Conservation (phyloP, 2,329 filamentous ascomycete genomes). For the Anthostomella pinea region DNA sequence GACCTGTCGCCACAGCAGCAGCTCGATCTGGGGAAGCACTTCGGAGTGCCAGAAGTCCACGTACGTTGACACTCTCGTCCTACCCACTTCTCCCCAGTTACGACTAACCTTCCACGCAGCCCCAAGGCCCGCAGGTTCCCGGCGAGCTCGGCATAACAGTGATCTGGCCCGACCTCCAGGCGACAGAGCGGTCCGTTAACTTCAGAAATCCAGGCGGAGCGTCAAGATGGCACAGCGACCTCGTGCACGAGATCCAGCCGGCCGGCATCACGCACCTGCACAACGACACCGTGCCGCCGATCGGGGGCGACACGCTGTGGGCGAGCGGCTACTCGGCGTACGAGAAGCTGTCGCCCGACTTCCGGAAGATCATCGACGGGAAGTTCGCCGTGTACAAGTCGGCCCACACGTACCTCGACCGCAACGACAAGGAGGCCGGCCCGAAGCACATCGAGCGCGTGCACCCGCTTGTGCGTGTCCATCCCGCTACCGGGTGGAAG, state of each 20-base stretch:
- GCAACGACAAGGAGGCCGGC: constrained; percentile 56
- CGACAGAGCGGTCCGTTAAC: constrained; percentile 56
- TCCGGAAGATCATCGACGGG: constrained; percentile 69
- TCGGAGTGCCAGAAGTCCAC: constrained; percentile 65
- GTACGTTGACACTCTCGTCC: constrained; percentile 37
- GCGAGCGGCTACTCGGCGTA: constrained; percentile 69
- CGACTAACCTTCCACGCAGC: too few species aligned
- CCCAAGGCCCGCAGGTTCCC: constrained; percentile 69
- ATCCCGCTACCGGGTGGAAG: constrained; percentile 74
- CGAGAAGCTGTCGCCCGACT: constrained; percentile 68
- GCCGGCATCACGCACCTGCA: constrained; percentile 69
- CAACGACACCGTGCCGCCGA: constrained; percentile 62
- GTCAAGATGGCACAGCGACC: constrained; percentile 66
- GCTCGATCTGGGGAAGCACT: constrained; percentile 60
- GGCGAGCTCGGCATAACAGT: constrained; percentile 63
- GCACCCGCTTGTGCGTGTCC: constrained; percentile 67
- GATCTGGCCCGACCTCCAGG: constrained; percentile 67
- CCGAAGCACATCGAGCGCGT: constrained; percentile 65
- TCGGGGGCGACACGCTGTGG: constrained; percentile 72
- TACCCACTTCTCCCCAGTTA: too few species aligned
- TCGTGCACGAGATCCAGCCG: constrained; percentile 69
- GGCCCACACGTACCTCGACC: constrained; percentile 66
- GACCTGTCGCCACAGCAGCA: constrained; percentile 61
- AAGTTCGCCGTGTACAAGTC: constrained; percentile 62
- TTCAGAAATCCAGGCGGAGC: constrained; percentile 68